These are phyloP conservation scores for Toxoplasma gondii DNA, from an alignment of 169 alveolate genomes.

Conservation along the genomic window DNA sequence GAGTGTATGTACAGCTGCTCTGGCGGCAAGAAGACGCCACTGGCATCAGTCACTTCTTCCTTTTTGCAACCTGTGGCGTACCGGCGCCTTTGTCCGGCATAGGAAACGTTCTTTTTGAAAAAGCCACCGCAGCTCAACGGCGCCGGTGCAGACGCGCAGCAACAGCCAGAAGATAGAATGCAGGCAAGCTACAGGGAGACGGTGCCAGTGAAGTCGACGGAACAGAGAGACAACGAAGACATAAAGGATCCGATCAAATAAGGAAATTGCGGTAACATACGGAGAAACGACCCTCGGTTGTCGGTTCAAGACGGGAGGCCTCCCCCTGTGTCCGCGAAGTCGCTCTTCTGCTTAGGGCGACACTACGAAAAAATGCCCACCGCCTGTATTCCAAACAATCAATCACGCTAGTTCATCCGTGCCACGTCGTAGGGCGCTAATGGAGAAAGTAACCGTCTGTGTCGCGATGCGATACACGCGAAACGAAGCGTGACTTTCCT, in stretches of 20 bases:
- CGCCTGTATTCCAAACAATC: not conserved
- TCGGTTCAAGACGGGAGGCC: not conserved
- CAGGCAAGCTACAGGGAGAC: not conserved
- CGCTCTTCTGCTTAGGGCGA: conserved; percentile 9
- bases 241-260: not conserved
- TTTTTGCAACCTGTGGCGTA: not conserved
- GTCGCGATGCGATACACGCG: not conserved
- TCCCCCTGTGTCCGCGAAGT: conserved; percentile 4
- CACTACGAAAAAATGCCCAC: not conserved
- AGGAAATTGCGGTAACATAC: not conserved
- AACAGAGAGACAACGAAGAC: not conserved
- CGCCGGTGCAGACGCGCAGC: conserved; percentile 8
- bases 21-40: not conserved
- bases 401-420: conserved; percentile 1
- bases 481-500: not conserved
- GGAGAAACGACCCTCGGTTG: not conserved
- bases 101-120: not conserved
- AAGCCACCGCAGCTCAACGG: not conserved
- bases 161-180: not conserved
- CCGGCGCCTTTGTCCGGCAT: not conserved
- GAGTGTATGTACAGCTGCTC: not conserved
- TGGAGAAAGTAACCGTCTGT: not conserved
- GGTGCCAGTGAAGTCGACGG: not conserved
- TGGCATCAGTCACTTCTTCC: not conserved
- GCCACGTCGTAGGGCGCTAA: not conserved